Evolutionary conservation across 495 filamentous ascomycete species (phyloP).

Genomic region (Acidomyces sp.): DNA sequence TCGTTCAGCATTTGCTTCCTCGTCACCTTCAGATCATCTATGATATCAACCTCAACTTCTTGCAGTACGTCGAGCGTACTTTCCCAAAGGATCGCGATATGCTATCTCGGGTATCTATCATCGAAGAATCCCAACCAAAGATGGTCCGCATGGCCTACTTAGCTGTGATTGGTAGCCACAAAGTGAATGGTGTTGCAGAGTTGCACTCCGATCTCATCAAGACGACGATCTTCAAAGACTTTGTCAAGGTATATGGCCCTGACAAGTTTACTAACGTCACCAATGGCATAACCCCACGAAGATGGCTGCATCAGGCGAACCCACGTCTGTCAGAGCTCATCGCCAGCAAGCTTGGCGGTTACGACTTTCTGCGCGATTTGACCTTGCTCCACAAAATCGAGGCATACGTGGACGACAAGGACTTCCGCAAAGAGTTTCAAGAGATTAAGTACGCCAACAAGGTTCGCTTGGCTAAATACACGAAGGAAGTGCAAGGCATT

Average conservation of each 20-base stretch:
- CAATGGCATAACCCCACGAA: slow-evolving; percentile 87
- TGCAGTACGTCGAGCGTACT: slow-evolving; percentile 73
- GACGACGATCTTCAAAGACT: slow-evolving; percentile 98
- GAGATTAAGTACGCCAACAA: slow-evolving; percentile 76
- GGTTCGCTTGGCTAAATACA: slow-evolving; percentile 74
- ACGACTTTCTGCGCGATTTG: slow-evolving; percentile 77
- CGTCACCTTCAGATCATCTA: slow-evolving; percentile 96
- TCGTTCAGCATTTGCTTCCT: slow-evolving; percentile 84
- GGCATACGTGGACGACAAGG: slow-evolving; percentile 63
- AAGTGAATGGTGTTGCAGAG: slow-evolving; percentile 96
- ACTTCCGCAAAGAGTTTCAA: slow-evolving; percentile 81
- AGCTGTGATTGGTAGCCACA: slow-evolving; percentile 93
- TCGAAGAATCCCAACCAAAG: slow-evolving; percentile 94
- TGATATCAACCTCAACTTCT: slow-evolving; percentile 90
- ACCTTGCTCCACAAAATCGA: slow-evolving; percentile 76
- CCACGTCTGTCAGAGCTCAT: slow-evolving; percentile 85
- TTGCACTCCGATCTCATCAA: slow-evolving; percentile 93
- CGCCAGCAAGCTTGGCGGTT: slow-evolving; percentile 68
- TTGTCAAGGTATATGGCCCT: slow-evolving; percentile 80
- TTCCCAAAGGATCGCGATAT: slow-evolving; percentile 86
- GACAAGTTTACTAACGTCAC: slow-evolving; percentile 99
- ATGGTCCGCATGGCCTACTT: slow-evolving; percentile 95
- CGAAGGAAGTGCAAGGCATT: slow-evolving; percentile 65
- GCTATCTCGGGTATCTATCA: slow-evolving; percentile 76
- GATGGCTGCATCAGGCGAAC: slow-evolving; percentile 97